Conservation (phyloP, 176 grass and related monocot genomes). For the Triticum timopheevii region DNA sequence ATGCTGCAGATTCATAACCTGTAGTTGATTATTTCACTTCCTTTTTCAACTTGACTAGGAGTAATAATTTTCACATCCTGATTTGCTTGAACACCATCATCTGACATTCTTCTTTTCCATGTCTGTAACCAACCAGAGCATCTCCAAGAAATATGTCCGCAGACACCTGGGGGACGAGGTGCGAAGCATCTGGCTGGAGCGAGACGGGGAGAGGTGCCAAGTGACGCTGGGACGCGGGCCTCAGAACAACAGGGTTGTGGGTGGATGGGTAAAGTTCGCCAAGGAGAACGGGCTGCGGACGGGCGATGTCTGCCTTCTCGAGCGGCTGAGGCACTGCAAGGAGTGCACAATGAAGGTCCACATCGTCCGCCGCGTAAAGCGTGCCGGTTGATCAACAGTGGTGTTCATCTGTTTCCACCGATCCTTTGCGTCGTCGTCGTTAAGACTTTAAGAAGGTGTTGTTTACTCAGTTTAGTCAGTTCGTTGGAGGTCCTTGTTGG, state of each 20-base stretch:
- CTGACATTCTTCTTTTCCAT: not conserved
- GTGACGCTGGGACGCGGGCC: not conserved
- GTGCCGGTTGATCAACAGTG: not conserved
- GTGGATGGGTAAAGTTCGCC: not conserved
- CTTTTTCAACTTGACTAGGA: too few relatives aligned
- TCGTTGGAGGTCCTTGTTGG: too few relatives aligned
- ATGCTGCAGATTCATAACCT: not conserved
- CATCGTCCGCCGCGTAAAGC: not conserved
- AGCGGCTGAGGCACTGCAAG: not conserved
- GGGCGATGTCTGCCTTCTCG: slow-evolving; percentile 1
- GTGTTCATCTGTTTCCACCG: not conserved
- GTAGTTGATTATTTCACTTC: not conserved
- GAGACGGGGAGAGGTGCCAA: not conserved
- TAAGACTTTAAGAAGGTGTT: not conserved
- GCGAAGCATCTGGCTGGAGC: slow-evolving; percentile 1
- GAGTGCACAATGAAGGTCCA: not conserved
- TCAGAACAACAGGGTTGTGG: not conserved
- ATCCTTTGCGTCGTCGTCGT: not conserved
- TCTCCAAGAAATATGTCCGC: not conserved
- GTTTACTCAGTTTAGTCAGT: not conserved
- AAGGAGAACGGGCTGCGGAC: not conserved
- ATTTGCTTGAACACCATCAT: not conserved
- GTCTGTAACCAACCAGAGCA: not conserved
- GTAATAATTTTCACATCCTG: not conserved
- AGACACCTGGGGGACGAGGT: not conserved